Base-by-base conservation (phyloP, 768 basidiomycete species). In the Podaxis pistillaris region DNA sequence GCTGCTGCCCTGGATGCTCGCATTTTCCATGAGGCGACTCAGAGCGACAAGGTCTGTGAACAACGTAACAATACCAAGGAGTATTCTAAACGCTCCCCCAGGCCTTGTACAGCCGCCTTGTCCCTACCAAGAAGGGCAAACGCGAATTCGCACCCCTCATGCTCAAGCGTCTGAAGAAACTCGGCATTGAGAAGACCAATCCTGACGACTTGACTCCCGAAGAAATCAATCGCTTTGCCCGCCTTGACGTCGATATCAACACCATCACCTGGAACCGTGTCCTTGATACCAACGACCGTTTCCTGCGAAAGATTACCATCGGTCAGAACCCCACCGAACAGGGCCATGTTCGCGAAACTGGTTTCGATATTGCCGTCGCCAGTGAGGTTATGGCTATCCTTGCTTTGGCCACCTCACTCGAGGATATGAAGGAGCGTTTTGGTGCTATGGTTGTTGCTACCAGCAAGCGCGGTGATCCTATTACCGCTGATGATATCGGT, bases 211-310 rank as follows among this genome's bases (percentile, higher is more conserved):
- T 99, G 58, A 96, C 94, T 8, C 89, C 92, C 7, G 96, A 97
- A 68, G 97, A 99, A 75, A 88, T 93, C 70, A 89, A 82, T 63
- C 85, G 84, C 62, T 99, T 98, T 70, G 93, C 93, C 28, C 87
- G 97, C 53, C 84, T 99, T 15, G 95, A 98, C 68, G 84, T 99
- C 57, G 94, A 98, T 73, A 80, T 88, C 2, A 83, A 86, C 41
- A 96, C 94, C 24, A 93, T 99, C 67, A 98, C 96, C 57, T 98
- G 96, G 96, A 94, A 97, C 75, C 94, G 96, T 51, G 96, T 99
- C 22, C 72, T 98, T 59, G 96, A 99, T 73, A 93, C 91, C 66
- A 98, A 99, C 75, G 96, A 99, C 74, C 88, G 96, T 59, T 98
- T 96, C 84, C 80, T 99, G 66, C 91, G 96, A 62, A 94, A 91